These are phyloP conservation scores for Suhomyces prunicola DNA, from an alignment of 805 yeast genomes.

Conservation along the genomic window DNA sequence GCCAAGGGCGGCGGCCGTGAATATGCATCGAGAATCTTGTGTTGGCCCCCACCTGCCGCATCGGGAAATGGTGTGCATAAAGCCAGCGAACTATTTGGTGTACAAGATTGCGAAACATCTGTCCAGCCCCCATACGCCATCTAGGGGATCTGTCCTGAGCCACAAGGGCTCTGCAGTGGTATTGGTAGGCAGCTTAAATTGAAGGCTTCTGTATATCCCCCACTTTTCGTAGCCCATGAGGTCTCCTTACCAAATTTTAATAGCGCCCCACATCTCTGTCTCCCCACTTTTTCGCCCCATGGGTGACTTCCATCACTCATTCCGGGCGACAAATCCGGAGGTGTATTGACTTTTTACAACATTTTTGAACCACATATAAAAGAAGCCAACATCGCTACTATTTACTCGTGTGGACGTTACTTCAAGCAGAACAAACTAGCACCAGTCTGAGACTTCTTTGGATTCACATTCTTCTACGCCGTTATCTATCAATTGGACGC, in stretches of 20 bases:
- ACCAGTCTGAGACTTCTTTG: not conserved
- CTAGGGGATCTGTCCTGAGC: not conserved
- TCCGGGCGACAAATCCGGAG: slow-evolving; percentile 5
- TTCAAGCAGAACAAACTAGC: not conserved
- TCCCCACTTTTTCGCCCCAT: slow-evolving; percentile 5
- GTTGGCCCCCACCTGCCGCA: not conserved
- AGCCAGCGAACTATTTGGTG: not conserved
- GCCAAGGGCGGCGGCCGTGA: not conserved
- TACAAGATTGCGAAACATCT: not conserved
- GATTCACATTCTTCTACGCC: not conserved
- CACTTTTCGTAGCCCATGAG: not conserved
- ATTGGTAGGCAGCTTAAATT: not conserved
- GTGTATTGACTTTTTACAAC: not conserved
- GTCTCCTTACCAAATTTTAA: not conserved
- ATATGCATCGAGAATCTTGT: not conserved
- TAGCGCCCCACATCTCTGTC: slow-evolving; percentile 1
- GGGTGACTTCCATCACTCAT: slow-evolving; percentile 2
- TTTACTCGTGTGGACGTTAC: not conserved
- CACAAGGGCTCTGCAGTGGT: not conserved
- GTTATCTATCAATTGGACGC: not conserved
- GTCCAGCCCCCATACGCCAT: not conserved
- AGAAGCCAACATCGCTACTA: not conserved
- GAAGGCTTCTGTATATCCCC: not conserved
- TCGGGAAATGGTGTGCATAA: not conserved
- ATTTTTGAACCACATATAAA: not conserved